Conservation (phyloP, 768 basidiomycete species). For the Trametes punicea region DNA sequence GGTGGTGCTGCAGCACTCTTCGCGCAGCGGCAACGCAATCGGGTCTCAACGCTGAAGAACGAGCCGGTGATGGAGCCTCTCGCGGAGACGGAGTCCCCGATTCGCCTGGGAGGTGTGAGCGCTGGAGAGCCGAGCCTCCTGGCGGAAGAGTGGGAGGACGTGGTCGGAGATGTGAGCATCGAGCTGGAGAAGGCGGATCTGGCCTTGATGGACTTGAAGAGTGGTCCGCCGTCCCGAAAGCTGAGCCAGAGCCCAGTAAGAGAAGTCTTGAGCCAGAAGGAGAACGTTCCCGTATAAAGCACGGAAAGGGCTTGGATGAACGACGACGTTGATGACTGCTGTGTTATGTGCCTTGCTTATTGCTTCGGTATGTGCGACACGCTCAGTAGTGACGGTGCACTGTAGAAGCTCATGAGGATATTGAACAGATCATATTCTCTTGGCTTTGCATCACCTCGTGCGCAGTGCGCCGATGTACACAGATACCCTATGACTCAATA, state of each 20-base stretch:
- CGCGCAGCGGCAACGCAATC: conserved; percentile 43
- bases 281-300: conserved; percentile 37
- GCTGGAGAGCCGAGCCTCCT: conserved; percentile 32
- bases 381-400: neutral
- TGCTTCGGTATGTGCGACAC: neutral
- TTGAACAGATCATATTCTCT: neutral
- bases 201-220: conserved; percentile 25
- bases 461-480: conserved; percentile 11
- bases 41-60: conserved; percentile 27
- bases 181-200: conserved; percentile 23
- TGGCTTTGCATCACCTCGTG: conserved; percentile 10
- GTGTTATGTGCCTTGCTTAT: neutral
- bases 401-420: neutral
- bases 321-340: neutral
- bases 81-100: conserved; percentile 46
- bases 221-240: conserved; percentile 26
- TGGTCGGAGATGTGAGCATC: conserved; percentile 32
- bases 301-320: neutral
- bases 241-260: conserved; percentile 34
- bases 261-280: conserved; percentile 47
- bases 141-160: conserved; percentile 34
- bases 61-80: conserved; percentile 29
- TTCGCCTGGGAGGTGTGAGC: conserved; percentile 42
- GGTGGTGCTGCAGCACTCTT: conserved; percentile 51
- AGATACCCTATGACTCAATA: conserved; percentile 4